phyloP scores from a whole-genome alignment of 805 yeast species.

The Saccharomyces eubayanus region DNA sequence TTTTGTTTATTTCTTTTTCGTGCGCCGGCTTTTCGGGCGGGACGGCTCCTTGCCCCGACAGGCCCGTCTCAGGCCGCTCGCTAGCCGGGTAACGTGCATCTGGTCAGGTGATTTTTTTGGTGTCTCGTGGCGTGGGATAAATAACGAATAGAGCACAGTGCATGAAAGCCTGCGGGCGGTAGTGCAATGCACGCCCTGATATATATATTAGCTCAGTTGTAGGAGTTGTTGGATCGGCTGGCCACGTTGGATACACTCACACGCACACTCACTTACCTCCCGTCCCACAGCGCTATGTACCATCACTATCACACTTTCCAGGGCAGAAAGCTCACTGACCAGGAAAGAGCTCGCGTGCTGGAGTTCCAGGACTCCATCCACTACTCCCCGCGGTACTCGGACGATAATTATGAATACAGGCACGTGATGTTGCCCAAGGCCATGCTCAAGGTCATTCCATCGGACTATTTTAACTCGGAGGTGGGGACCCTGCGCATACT shows the following conservation, averaged over 20 bases:
- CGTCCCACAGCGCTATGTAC: conserved; percentile 15
- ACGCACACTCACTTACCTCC: not conserved
- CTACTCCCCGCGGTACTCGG: conserved; percentile 85
- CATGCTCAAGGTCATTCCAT: conserved; percentile 88
- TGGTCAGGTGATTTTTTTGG: not conserved
- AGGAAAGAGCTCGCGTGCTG: conserved; percentile 76
- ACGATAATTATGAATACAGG: conserved; percentile 85
- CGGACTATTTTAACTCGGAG: conserved; percentile 86
- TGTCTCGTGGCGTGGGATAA: not conserved
- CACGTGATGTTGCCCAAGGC: conserved; percentile 96
- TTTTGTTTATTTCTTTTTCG: not conserved
- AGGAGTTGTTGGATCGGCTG: not conserved
- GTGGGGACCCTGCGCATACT: conserved; percentile 89
- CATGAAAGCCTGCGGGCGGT: not conserved
- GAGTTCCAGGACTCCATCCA: conserved; percentile 93
- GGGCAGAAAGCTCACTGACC: conserved; percentile 64
- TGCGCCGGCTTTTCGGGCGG: not conserved
- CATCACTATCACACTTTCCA: conserved; percentile 30
- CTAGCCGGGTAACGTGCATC: not conserved
- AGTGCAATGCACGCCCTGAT: not conserved
- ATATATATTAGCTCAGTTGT: not conserved
- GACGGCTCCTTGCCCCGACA: not conserved
- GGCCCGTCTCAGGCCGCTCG: not conserved
- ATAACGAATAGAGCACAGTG: not conserved
- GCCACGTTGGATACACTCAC: not conserved